These are phyloP conservation scores for Flaveria robusta DNA, from an alignment of 129 eudicot species.

Conservation along the genomic window DNA sequence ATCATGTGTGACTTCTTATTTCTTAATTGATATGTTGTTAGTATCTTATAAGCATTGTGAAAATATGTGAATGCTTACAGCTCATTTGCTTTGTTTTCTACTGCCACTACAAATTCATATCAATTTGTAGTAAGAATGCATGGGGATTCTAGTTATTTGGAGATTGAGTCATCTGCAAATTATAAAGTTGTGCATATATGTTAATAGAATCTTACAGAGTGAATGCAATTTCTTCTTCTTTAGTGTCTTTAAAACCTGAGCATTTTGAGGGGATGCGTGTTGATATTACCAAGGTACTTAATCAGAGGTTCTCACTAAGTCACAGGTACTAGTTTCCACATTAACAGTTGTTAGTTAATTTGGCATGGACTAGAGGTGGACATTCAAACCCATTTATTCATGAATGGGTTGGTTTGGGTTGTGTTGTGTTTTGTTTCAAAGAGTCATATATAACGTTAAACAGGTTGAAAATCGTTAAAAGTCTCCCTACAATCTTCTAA, in stretches of 20 bases:
- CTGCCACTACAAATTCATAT: background rate
- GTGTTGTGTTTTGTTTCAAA: background rate
- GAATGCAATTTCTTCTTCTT: conserved; percentile 13
- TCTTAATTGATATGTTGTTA: background rate
- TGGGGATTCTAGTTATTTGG: background rate
- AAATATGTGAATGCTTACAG: background rate
- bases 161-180: background rate
- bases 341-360: background rate
- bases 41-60: background rate
- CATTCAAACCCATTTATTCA: background rate
- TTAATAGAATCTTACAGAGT: conserved; percentile 2
- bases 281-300: conserved; percentile 80
- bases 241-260: conserved; percentile 88
- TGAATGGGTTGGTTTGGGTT: background rate
- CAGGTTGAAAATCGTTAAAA: background rate
- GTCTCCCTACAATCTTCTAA: background rate
- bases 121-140: conserved; percentile 10
- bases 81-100: background rate
- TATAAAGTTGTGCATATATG: background rate
- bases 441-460: background rate
- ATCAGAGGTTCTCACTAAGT: conserved; percentile 72
- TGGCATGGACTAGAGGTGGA: background rate
- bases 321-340: conserved; percentile 58
- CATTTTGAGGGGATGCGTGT: conserved; percentile 91
- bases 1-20: background rate